Conservation (phyloP, 495 filamentous ascomycete genomes). For the Hyaloscypha variabilis region DNA sequence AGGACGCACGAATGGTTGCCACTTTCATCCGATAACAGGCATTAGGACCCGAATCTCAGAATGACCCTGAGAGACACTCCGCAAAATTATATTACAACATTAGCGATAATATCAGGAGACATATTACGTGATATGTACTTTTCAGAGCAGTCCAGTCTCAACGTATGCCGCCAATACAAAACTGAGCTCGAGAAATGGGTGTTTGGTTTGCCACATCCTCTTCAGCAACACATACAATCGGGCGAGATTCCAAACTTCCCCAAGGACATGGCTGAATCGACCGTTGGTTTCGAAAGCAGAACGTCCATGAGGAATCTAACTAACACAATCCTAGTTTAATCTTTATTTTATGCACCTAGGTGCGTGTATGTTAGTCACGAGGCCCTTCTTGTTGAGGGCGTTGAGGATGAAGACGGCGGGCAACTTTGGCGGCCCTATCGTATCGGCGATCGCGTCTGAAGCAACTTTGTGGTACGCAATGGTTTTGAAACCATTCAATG, state of each 20-base stretch:
- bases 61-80: background rate
- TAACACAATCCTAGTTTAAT: slow-evolving; percentile 20
- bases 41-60: slow-evolving; percentile 16
- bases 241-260: slow-evolving; percentile 12
- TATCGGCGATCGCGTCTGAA: slow-evolving; percentile 23
- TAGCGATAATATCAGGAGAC: slow-evolving; percentile 22
- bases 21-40: slow-evolving; percentile 10
- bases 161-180: slow-evolving; percentile 20
- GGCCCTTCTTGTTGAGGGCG: slow-evolving; percentile 20
- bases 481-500: slow-evolving; percentile 4
- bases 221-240: slow-evolving; percentile 20
- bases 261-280: slow-evolving; percentile 20
- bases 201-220: slow-evolving; percentile 9
- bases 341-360: slow-evolving; percentile 24
- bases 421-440: slow-evolving; percentile 21
- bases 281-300: slow-evolving; percentile 12
- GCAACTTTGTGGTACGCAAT: slow-evolving; percentile 21
- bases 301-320: background rate
- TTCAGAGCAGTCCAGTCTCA: slow-evolving; percentile 15
- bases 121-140: slow-evolving; percentile 26
- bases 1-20: slow-evolving; percentile 3
- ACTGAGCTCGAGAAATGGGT: slow-evolving; percentile 19
- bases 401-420: slow-evolving; percentile 13
- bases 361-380: slow-evolving; percentile 22
- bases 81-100: slow-evolving; percentile 15